phyloP scores from a whole-genome alignment of 257 asterid species.

The Vinca minor region DNA sequence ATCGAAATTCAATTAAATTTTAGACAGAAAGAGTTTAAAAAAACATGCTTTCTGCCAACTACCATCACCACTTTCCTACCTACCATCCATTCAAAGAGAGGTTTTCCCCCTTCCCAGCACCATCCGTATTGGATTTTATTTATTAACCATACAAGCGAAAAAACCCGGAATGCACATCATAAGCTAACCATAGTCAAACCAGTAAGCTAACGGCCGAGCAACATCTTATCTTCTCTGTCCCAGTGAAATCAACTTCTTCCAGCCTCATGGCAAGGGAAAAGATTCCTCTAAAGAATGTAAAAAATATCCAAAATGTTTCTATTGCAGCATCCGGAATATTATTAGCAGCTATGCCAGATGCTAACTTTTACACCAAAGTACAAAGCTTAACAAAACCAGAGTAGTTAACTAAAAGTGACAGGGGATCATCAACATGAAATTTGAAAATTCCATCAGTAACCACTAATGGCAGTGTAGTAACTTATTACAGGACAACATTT shows the following conservation, averaged over 20 bases:
- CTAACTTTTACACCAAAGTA: not conserved
- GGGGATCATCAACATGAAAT: not conserved
- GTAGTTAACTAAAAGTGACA: not conserved
- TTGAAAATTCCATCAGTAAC: not conserved
- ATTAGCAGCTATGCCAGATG: not conserved
- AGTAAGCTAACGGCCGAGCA: not conserved
- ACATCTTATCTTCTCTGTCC: not conserved
- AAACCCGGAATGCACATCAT: too few species aligned
- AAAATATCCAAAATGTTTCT: not conserved
- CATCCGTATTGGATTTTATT: not conserved
- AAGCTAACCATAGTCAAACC: too few species aligned
- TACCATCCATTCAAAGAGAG: too few species aligned
- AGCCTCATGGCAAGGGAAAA: not conserved
- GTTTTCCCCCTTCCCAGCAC: too few species aligned
- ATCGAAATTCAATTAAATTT: too few species aligned
- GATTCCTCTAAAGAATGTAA: not conserved
- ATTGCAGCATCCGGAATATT: not conserved
- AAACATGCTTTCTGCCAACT: too few species aligned
- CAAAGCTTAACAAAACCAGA: not conserved
- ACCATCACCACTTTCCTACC: too few species aligned
- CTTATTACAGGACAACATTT: conserved; percentile 8
- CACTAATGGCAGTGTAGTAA: not conserved
- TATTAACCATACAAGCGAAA: too few species aligned
- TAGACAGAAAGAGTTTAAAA: too few species aligned
- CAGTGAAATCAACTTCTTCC: not conserved